Base-by-base conservation (phyloP, 495 filamentous ascomycete species). In the Annulohypoxylon stygium region DNA sequence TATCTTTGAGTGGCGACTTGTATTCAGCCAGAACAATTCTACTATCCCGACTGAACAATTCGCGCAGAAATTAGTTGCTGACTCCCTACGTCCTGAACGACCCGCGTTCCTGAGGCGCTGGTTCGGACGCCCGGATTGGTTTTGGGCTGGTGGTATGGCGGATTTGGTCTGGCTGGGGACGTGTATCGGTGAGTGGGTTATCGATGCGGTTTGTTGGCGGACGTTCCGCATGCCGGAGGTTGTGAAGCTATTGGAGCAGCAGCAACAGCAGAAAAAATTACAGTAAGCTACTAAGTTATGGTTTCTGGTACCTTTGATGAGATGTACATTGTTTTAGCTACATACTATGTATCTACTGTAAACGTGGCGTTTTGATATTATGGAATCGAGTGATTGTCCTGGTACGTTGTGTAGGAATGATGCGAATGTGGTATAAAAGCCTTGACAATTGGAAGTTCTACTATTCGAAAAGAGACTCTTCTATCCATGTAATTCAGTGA, bases 71-170 rank as follows among this genome's bases (percentile, higher is more conserved):
- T 47, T 86, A 12, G 82, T 85, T 1, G 26, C 36, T 9, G 73
- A 73, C 14, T 84, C 83, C 23, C 71, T 87, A 10, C 66, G 65
- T 41, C 65, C 74, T 0, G 83, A 82, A 70, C 61, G 70, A 12
- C 81, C 84, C 4, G 18, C 69, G 43, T 62, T 82, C 30, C 20
- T 85, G 30, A 65, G 83, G 3, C 48, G 68, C 14, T 83, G 81
- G 82, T 76, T 86, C 14, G 83, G 83, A 1, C 61, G 83, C 14
- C 80, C 84, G 6, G 83, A 85, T 64, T 86, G 83, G 80, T 84
- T 85, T 61, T 85, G 83, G 83, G 78, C 73, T 0, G 84, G 84
- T 2, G 84, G 84, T 0, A 55, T 76, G 73, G 72, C 83, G 2
- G 48, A 26, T 0, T 0, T 54, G n/a, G 76, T 73, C 3, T 85